These are phyloP conservation scores for Maudiozyma serrabonitensis DNA, from an alignment of 805 yeast species.

Conservation along the genomic window DNA sequence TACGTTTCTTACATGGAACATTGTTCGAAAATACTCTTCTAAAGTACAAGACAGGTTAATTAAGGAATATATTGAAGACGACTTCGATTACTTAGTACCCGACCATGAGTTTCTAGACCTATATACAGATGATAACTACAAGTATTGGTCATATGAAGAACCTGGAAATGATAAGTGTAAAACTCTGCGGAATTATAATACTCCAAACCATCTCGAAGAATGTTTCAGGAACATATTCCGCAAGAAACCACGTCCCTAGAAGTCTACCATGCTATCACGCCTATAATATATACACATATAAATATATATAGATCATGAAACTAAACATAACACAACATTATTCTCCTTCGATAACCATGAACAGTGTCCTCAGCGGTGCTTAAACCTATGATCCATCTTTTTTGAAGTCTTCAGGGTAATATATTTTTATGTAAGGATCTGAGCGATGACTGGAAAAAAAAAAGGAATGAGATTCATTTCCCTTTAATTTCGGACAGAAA, in stretches of 20 bases:
- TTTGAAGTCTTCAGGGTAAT: background rate
- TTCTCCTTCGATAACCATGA: too few species aligned
- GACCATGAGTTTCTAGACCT: constrained; percentile 38
- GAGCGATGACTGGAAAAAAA: background rate
- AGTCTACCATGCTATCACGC: too few species aligned
- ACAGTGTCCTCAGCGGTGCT: too few species aligned
- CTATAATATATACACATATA: too few species aligned
- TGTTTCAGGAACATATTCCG: background rate
- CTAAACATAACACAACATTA: too few species aligned
- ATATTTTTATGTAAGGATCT: background rate
- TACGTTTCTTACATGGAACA: constrained; percentile 28
- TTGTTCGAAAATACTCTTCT: constrained; percentile 8
- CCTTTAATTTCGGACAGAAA: too few species aligned
- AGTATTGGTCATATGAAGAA: constrained; percentile 39
- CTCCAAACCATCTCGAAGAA: constrained; percentile 2
- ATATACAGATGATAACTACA: constrained; percentile 37
- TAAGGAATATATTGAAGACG: constrained; percentile 3
- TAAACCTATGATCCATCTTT: too few species aligned
- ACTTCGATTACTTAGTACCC: constrained; percentile 40
- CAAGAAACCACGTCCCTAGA: too few species aligned
- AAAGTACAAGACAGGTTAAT: background rate
- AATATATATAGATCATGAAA: too few species aligned
- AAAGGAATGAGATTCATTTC: background rate
- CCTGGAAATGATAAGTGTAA: constrained; percentile 26
- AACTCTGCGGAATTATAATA: constrained; percentile 27